These are phyloP conservation scores for Catunica adiposa DNA, from an alignment of 2,329 filamentous ascomycete species.

Conservation along the genomic window DNA sequence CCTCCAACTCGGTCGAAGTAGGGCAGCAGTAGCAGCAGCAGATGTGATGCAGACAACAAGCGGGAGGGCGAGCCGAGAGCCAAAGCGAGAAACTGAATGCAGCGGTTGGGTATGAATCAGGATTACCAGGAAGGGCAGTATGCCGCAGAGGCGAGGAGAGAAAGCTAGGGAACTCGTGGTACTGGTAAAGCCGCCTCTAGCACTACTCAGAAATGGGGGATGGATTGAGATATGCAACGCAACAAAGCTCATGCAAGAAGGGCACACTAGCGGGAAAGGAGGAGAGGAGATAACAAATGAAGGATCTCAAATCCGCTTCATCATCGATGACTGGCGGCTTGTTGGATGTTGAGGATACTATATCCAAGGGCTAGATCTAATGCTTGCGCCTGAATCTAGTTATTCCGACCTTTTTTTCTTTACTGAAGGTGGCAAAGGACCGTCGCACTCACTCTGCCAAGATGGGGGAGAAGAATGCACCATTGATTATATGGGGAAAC, in stretches of 20 bases:
- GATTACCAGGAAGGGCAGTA: not conserved
- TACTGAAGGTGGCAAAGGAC: not conserved
- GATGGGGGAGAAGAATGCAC: not conserved
- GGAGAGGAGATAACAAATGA: slow-evolving; percentile 5
- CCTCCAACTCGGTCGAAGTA: not conserved
- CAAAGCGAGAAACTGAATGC: not conserved
- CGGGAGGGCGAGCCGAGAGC: not conserved
- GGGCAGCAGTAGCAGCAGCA: not conserved
- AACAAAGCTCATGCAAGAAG: slow-evolving; percentile 11
- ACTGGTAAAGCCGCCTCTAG: slow-evolving; percentile 1
- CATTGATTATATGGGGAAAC: not conserved
- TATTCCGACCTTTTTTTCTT: too few relatives aligned
- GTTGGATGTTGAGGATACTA: not conserved
- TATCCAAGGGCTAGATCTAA: not conserved
- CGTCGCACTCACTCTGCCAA: not conserved
- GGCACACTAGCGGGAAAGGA: slow-evolving; percentile 11
- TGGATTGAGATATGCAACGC: not conserved
- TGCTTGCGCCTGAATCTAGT: too few relatives aligned
- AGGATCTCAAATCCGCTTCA: slow-evolving; percentile 3
- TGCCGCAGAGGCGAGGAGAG: slow-evolving; percentile 3
- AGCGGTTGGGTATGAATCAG: slow-evolving; percentile 4
- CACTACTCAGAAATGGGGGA: not conserved
- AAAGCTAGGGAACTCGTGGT: not conserved
- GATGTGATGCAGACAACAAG: not conserved
- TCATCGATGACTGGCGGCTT: not conserved